These are phyloP conservation scores for Fremontodendron californicum DNA, from an alignment of 345 rosid species.

Conservation along the genomic window DNA sequence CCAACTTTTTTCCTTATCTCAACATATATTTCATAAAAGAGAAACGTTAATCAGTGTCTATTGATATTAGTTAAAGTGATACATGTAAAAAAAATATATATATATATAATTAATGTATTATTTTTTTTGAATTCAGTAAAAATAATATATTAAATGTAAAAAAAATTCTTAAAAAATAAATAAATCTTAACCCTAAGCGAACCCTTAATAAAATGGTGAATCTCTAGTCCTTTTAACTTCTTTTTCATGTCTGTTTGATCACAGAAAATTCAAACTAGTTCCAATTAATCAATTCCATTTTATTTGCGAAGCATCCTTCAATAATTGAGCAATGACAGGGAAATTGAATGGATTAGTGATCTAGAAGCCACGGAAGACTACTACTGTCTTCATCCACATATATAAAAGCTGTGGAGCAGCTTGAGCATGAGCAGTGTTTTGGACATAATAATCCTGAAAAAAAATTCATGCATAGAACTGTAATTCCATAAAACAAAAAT, in stretches of 20 bases:
- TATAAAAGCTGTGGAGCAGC: not conserved
- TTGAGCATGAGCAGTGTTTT: not conserved
- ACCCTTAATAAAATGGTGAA: not conserved
- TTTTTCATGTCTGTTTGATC: not conserved
- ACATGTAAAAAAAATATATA: no score
- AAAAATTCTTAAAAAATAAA: no score
- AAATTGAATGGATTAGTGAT: no score
- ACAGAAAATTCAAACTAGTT: not conserved
- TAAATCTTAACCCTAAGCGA: no score
- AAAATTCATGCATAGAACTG: not conserved
- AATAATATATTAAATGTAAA: no score
- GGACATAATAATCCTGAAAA: not conserved
- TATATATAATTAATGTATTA: no score
- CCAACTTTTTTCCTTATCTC: not conserved
- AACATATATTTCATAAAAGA: no score
- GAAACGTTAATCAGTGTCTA: no score
- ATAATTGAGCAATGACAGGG: not conserved
- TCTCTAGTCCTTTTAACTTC: not conserved
- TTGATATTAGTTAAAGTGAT: no score
- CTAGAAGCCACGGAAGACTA: not conserved
- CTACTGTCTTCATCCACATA: not conserved
- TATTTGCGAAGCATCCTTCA: not conserved
- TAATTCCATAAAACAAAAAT: not conserved
- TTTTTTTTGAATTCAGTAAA: no score
- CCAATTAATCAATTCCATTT: not conserved